Conservation (phyloP, 257 asterid species). For the Linaria vulgaris region DNA sequence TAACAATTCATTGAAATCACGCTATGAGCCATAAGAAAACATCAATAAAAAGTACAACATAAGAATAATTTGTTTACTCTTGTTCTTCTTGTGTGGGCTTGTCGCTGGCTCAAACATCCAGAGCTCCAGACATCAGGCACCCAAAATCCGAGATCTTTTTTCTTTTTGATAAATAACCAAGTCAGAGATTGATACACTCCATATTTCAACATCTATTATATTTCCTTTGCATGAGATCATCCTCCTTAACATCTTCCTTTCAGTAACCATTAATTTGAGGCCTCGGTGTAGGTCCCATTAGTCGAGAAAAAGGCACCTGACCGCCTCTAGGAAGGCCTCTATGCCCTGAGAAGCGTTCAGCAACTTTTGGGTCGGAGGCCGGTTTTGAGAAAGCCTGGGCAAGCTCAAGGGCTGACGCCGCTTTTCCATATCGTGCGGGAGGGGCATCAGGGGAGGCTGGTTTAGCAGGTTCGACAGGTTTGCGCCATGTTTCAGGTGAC, state of each 20-base stretch:
- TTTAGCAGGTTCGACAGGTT: constrained; percentile 52
- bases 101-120: constrained; percentile 11
- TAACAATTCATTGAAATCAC: constrained; percentile 22
- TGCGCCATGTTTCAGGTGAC: constrained; percentile 96
- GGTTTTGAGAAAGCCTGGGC: constrained; percentile 89
- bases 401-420: constrained; percentile 89
- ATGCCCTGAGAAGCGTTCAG: constrained; percentile 50
- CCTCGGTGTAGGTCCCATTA: constrained; percentile 71
- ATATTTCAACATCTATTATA: background rate
- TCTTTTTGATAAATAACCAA: too few relatives aligned
- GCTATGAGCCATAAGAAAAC: constrained; percentile 20
- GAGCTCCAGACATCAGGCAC: constrained; percentile 22
- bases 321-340: constrained; percentile 57
- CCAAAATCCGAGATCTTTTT: background rate
- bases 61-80: constrained; percentile 18
- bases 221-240: background rate
- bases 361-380: constrained; percentile 50
- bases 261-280: constrained; percentile 92
- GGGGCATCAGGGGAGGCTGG: constrained; percentile 46
- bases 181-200: constrained; percentile 14
- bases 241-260: constrained; percentile 21
- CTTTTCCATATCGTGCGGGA: constrained; percentile 59
- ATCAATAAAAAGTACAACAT: constrained; percentile 22
- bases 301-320: constrained; percentile 77
- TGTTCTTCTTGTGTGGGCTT: constrained; percentile 23